Evolutionary conservation across 2,329 filamentous ascomycete species (phyloP).

Genomic region (Capronia americana): DNA sequence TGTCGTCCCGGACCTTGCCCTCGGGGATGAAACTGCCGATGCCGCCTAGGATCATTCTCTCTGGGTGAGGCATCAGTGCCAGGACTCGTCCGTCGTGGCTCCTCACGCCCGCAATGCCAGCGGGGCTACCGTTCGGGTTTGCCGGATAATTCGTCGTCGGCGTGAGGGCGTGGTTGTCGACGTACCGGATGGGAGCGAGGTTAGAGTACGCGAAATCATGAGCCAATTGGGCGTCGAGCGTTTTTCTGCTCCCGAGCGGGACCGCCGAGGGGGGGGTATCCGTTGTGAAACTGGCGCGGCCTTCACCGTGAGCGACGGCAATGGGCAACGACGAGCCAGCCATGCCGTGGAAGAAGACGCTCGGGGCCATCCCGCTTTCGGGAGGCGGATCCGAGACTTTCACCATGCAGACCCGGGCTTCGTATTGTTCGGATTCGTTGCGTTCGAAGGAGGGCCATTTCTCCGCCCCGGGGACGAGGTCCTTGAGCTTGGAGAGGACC

Average conservation of each 20-base stretch:
- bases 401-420: slow-evolving; percentile 86
- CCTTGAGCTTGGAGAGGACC: slow-evolving; percentile 83
- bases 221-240: slow-evolving; percentile 51
- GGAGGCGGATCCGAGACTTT: slow-evolving; percentile 70
- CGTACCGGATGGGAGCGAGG: slow-evolving; percentile 79
- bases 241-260: slow-evolving; percentile 5
- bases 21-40: slow-evolving; percentile 77
- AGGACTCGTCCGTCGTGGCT: slow-evolving; percentile 79
- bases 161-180: slow-evolving; percentile 75
- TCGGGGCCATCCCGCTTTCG: slow-evolving; percentile 54
- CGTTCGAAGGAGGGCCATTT: slow-evolving; percentile 86
- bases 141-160: slow-evolving; percentile 83
- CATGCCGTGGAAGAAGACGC: slow-evolving; percentile 94
- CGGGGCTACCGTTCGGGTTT: slow-evolving; percentile 86
- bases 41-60: slow-evolving; percentile 83
- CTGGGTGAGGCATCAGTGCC: slow-evolving; percentile 92
- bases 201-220: slow-evolving; percentile 66
- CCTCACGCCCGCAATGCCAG: slow-evolving; percentile 79
- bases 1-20: slow-evolving; percentile 47
- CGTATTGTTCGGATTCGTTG: slow-evolving; percentile 87
- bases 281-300: slow-evolving; percentile 72
- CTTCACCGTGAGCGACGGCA: slow-evolving; percentile 89
- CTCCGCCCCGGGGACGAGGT: slow-evolving; percentile 81
- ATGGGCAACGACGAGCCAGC: slow-evolving; percentile 80
- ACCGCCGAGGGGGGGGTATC: slow-evolving; percentile 14